Percentiles rank a stretch among this genome's conserved stretches.
These are phyloP conservation scores for Barnettozyma sp. DNA, from an alignment of 805 yeast genomes.

Conservation along the genomic window DNA sequence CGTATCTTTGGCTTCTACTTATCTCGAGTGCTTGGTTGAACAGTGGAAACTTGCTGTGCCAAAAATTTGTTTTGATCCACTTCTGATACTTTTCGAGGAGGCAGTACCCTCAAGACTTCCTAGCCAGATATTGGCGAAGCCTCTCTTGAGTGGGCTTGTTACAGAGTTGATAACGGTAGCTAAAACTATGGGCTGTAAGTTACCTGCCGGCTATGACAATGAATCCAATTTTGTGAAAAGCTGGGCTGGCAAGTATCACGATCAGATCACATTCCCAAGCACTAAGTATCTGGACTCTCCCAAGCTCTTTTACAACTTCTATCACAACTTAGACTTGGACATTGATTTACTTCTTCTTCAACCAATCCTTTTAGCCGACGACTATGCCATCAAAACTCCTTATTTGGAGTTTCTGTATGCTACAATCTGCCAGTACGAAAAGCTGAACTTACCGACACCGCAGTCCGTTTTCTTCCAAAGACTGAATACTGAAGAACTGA, in stretches of 20 bases:
- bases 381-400: slow-evolving; percentile 78
- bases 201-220: slow-evolving; percentile 62
- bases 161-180: slow-evolving; percentile 67
- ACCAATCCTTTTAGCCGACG: slow-evolving; percentile 88
- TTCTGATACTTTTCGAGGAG: slow-evolving; percentile 67
- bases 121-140: slow-evolving; percentile 74
- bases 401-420: slow-evolving; percentile 85
- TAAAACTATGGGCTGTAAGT: slow-evolving; percentile 69
- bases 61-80: slow-evolving; percentile 68
- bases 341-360: slow-evolving; percentile 75
- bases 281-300: slow-evolving; percentile 41
- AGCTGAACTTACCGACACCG: slow-evolving; percentile 20
- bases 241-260: slow-evolving; percentile 43
- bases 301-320: slow-evolving; percentile 59
- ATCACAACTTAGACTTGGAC: slow-evolving; percentile 48
- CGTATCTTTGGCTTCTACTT: slow-evolving; percentile 32
- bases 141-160: slow-evolving; percentile 73
- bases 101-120: slow-evolving; percentile 53
- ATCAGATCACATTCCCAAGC: slow-evolving; percentile 6
- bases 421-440: slow-evolving; percentile 53
- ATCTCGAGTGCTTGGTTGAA: slow-evolving; percentile 56
- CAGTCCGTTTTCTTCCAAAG: slow-evolving; percentile 23
- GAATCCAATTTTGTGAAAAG: slow-evolving; percentile 51
- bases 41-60: slow-evolving; percentile 87
- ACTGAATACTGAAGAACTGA: slow-evolving; percentile 10